phyloP scores from a whole-genome alignment of 169 alveolate species.

The Ichthyophthirius multifiliis region DNA sequence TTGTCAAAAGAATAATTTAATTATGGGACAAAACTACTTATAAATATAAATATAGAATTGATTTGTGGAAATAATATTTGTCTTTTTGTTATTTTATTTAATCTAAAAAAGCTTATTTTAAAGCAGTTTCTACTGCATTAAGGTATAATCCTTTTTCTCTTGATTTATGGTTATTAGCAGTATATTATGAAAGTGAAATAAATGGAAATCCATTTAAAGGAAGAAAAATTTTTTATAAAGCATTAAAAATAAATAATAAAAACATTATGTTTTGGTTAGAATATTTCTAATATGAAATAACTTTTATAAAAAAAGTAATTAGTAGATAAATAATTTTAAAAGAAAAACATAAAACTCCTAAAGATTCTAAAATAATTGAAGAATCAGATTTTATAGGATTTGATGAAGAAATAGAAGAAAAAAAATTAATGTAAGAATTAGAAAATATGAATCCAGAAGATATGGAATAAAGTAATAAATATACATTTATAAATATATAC shows the following conservation, averaged over 20 bases:
- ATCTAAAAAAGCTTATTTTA: slow-evolving; percentile 33
- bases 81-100: slow-evolving; percentile 32
- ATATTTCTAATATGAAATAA: neutral
- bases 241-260: neutral
- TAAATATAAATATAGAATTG: slow-evolving; percentile 25
- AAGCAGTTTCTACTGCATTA: slow-evolving; percentile 36
- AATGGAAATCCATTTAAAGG: slow-evolving; percentile 41
- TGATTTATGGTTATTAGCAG: slow-evolving; percentile 37
- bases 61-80: slow-evolving; percentile 42
- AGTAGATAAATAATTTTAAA: neutral
- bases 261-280: neutral
- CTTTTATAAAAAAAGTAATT: neutral
- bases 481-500: neutral
- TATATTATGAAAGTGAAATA: slow-evolving; percentile 27
- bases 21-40: slow-evolving; percentile 42
- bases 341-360: neutral
- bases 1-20: slow-evolving; percentile 33
- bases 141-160: slow-evolving; percentile 20
- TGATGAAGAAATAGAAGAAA: neutral
- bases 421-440: neutral
- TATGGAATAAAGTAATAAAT: neutral
- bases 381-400: neutral
- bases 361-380: neutral
- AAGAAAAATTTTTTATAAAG: slow-evolving; percentile 36
- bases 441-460: neutral